phyloP scores from a whole-genome alignment of 331 rosid genomes.

The Ulmus americana region DNA sequence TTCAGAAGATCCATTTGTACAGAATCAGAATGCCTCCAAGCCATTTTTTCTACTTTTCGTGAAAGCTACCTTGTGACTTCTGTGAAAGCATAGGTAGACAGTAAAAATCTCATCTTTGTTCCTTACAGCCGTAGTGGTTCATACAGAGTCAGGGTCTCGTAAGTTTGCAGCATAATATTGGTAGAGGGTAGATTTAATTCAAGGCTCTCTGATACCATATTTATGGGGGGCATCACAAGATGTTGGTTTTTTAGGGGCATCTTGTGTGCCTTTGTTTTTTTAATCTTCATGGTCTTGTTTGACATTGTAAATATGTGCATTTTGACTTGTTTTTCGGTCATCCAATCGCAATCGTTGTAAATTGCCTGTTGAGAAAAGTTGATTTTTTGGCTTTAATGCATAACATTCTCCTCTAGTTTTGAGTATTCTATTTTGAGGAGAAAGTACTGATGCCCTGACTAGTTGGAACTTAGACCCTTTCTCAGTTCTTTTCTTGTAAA shows the following conservation, averaged over 20 bases:
- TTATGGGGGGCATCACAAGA: slow-evolving; percentile 13
- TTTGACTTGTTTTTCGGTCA: not conserved
- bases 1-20: slow-evolving; percentile 49
- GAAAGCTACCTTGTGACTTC: slow-evolving; percentile 52
- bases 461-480: too few relatives aligned
- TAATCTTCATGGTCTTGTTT: slow-evolving; percentile 8
- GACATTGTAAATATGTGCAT: slow-evolving; percentile 32
- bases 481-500: too few relatives aligned
- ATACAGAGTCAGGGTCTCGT: slow-evolving; percentile 21
- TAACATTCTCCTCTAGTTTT: not conserved
- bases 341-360: slow-evolving; percentile 26
- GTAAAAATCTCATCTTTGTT: slow-evolving; percentile 27
- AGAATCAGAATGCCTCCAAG: slow-evolving; percentile 47
- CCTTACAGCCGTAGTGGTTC: slow-evolving; percentile 24
- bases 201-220: slow-evolving; percentile 9
- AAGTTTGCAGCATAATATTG: not conserved
- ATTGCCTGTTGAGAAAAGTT: slow-evolving; percentile 24
- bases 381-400: slow-evolving; percentile 8
- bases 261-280: slow-evolving; percentile 21
- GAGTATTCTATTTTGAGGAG: too few relatives aligned
- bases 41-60: slow-evolving; percentile 36
- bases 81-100: slow-evolving; percentile 38
- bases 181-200: slow-evolving; percentile 12
- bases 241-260: slow-evolving; percentile 40
- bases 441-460: too few relatives aligned